A percentile compares a stretch with the other conserved stretches of the same genome.
Evolutionary conservation across 495 filamentous ascomycete genomes (phyloP).

Genomic region (Pyronema omphalodes): DNA sequence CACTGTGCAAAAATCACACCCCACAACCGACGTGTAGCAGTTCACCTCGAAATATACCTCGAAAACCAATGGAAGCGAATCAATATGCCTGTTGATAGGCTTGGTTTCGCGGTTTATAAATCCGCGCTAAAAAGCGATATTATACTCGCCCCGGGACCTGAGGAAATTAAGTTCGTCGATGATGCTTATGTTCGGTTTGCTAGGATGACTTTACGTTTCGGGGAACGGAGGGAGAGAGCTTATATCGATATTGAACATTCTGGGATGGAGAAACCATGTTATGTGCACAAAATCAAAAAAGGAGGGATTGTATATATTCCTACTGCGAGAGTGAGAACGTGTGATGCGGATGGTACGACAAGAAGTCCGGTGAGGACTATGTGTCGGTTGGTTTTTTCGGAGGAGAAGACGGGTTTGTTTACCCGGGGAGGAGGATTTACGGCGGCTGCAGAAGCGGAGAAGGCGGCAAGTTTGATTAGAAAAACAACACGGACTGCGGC

Average conservation of each 20-base stretch:
- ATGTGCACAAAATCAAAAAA: conserved; percentile 8
- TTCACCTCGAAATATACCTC: conserved; percentile 11
- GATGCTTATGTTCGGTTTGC: conserved; percentile 21
- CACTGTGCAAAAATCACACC: conserved; percentile 22
- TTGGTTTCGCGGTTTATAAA: conserved; percentile 20
- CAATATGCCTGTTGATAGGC: conserved; percentile 13
- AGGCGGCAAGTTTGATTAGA: conserved; percentile 12
- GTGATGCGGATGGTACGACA: conserved; percentile 12
- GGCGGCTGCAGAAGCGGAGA: conserved; percentile 16
- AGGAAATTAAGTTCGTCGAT: conserved; percentile 15
- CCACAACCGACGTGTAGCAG: conserved; percentile 14
- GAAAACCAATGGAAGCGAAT: conserved; percentile 13
- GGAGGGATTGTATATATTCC: conserved; percentile 11
- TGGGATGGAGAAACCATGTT: conserved; percentile 9
- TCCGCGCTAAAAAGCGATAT: conserved; percentile 12
- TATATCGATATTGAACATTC: conserved; percentile 11
- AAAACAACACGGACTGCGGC: conserved; percentile 12
- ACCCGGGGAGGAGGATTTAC: neutral
- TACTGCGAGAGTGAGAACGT: conserved; percentile 14
- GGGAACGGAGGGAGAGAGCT: conserved; percentile 11
- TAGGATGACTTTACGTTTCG: conserved; percentile 18
- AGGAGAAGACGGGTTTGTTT: conserved; percentile 4
- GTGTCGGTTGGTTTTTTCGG: conserved; percentile 13
- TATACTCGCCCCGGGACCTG: conserved; percentile 10
- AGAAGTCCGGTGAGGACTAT: conserved; percentile 10